phyloP scores from a whole-genome alignment of 441 rosid genomes.

The Populus tomentosa region DNA sequence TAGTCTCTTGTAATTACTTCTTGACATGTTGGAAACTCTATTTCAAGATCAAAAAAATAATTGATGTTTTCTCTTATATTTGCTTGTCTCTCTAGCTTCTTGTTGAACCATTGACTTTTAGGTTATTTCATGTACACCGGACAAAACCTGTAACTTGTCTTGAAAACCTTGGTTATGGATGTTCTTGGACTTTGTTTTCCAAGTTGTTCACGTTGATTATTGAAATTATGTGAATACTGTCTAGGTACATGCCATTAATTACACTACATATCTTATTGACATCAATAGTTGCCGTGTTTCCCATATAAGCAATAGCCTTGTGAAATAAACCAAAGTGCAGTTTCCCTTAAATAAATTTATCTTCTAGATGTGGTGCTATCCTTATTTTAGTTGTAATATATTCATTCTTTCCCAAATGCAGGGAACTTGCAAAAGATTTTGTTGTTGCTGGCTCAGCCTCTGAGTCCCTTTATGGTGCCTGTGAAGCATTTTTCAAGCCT shows the following conservation, averaged over 20 bases:
- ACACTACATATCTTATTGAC: background rate
- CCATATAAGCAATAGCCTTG: background rate
- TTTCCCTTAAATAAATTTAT: background rate
- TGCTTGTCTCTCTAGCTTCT: background rate
- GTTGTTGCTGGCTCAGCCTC: background rate
- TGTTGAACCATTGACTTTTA: background rate
- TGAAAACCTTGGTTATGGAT: background rate
- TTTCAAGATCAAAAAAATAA: too few relatives aligned
- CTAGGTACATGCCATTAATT: background rate
- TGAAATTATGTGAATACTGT: background rate
- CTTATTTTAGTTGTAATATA: background rate
- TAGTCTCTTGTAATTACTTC: background rate
- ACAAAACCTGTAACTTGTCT: background rate
- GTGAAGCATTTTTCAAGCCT: slow-evolving; percentile 88
- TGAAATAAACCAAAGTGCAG: background rate
- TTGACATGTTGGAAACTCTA: background rate
- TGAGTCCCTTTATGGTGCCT: slow-evolving; percentile 88
- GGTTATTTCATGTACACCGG: background rate
- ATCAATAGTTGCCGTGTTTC: background rate
- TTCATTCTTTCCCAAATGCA: slow-evolving; percentile 13
- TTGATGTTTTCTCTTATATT: background rate
- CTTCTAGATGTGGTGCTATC: slow-evolving; percentile 7
- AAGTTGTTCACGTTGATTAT: background rate
- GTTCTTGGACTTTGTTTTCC: background rate
- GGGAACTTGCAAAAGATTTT: background rate